Base-by-base conservation (phyloP, 768 basidiomycete species). In the Rhodosporidiobolus odoratus region DNA sequence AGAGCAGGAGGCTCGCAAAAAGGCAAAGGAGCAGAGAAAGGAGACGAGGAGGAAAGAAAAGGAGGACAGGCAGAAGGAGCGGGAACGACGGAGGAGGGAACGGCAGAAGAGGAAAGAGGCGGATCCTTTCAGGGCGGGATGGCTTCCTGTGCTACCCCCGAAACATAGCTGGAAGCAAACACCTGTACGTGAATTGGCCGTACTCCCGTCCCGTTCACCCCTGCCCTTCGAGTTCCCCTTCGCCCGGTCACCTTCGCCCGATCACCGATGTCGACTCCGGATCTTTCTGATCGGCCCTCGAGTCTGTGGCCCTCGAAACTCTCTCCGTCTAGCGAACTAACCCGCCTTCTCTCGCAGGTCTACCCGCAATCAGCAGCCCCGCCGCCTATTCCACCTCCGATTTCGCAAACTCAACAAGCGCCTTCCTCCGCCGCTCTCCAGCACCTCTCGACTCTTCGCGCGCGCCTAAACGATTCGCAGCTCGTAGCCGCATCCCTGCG, bases 161-260 rank as follows among this genome's bases (percentile, higher is more conserved):
- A 64, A 62, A 37, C 72, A 73, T 45, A 64, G 61, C 30, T 73
- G 68, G 68, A 69, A 69, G 48, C 72, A 73, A 47, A 73, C 72
- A 2, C 68, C 72, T 13, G 72, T 73, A 3, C 53, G 67, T 47
- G n/a, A n/a, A n/a, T n/a, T 6, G 9, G 4, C 25, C 23, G 13
- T 32, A 23, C 37, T 50, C 45, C 19, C 34, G 5, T 21, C 23
- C 54, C 34, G 27, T 34, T 3, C 41, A 21, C 34, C 37, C 37
- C 41, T 32, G 17, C 32, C 32, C 43, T n/a, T 47, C 32, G 8
- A 21, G 32, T 25, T 25, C 37, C 48, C 6, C 37, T 17, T 27
- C 25, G 23, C 48, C 48, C 25, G 10, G 4, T 27, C 32, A n/a
- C 1, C 17, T 52, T 40, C 54, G 32, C 19, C 41, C 43, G 35